Conservation (phyloP, 1,139 yeast species). For the Kluyveromyces sp. region DNA sequence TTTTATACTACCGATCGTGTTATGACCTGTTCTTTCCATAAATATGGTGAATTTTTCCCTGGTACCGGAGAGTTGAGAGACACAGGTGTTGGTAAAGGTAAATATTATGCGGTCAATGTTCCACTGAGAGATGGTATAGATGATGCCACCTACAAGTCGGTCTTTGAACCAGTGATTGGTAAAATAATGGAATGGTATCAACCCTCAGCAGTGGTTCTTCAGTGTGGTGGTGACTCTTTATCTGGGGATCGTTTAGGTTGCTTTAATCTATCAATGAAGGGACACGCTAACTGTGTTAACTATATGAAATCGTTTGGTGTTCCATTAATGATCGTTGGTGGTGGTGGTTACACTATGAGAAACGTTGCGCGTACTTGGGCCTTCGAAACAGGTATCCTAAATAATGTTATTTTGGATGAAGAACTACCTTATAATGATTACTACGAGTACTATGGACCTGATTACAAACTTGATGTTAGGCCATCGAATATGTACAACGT, state of each 20-base stretch:
- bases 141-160: constrained; percentile 76
- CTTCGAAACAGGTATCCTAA: constrained; percentile 82
- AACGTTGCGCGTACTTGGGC: constrained; percentile 97
- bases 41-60: constrained; percentile 94
- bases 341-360: constrained; percentile 97
- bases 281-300: constrained; percentile 93
- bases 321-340: constrained; percentile 90
- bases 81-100: constrained; percentile 83
- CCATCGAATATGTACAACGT: constrained; percentile 97
- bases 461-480: constrained; percentile 84
- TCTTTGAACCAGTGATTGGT: constrained; percentile 77
- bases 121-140: constrained; percentile 91
- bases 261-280: constrained; percentile 83
- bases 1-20: constrained; percentile 94
- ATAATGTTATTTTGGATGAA: constrained; percentile 66
- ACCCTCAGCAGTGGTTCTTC: constrained; percentile 87
- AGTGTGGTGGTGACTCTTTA: constrained; percentile 89
- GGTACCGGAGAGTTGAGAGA: constrained; percentile 92
- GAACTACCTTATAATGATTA: constrained; percentile 94
- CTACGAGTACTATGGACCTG: constrained; percentile 96
- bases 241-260: constrained; percentile 90
- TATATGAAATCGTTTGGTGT: constrained; percentile 79
- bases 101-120: constrained; percentile 77
- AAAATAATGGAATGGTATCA: constrained; percentile 89
- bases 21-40: constrained; percentile 96